Evolutionary conservation across 2,329 filamentous ascomycete genomes (phyloP).

Genomic region (Emydomyces testavorans): DNA sequence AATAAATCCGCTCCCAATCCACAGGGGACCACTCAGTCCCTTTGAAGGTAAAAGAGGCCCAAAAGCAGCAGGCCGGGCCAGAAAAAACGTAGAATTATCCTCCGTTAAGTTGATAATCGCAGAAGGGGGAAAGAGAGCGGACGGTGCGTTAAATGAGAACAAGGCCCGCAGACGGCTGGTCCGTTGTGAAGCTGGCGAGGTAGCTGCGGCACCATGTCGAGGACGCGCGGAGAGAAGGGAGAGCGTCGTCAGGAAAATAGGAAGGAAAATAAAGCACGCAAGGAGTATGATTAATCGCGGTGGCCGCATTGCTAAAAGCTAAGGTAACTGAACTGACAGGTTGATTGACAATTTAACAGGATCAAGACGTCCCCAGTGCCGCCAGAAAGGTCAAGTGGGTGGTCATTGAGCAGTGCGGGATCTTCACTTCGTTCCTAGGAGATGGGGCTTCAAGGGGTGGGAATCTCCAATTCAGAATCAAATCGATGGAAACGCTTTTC

Average conservation of each 20-base stretch:
- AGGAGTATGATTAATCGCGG: slow-evolving; percentile 38
- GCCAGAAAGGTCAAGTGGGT: neutral
- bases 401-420: slow-evolving; percentile 8
- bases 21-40: slow-evolving; percentile 78
- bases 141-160: slow-evolving; percentile 62
- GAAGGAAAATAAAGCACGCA: slow-evolving; percentile 38
- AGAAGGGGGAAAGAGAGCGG: slow-evolving; percentile 86
- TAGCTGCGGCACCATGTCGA: slow-evolving; percentile 28
- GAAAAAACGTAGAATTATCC: slow-evolving; percentile 95
- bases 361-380: slow-evolving; percentile 4
- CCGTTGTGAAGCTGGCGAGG: slow-evolving; percentile 25
- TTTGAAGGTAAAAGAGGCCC: slow-evolving; percentile 63
- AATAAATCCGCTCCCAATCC: slow-evolving; percentile 85
- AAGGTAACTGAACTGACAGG: slow-evolving; percentile 11
- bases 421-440: neutral
- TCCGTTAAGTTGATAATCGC: slow-evolving; percentile 93
- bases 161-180: slow-evolving; percentile 45
- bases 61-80: slow-evolving; percentile 85
- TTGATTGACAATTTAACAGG: slow-evolving; percentile 5
- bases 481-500: neutral
- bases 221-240: slow-evolving; percentile 35
- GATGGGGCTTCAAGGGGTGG: neutral
- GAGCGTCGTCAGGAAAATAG: slow-evolving; percentile 38
- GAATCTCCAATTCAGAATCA: neutral
- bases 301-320: slow-evolving; percentile 33